A percentile compares a stretch with the other conserved stretches of the same genome.
Evolutionary conservation across 225 moss, liverwort and hornwort genomes (phyloP).

Genomic region (Neckera pumila): DNA sequence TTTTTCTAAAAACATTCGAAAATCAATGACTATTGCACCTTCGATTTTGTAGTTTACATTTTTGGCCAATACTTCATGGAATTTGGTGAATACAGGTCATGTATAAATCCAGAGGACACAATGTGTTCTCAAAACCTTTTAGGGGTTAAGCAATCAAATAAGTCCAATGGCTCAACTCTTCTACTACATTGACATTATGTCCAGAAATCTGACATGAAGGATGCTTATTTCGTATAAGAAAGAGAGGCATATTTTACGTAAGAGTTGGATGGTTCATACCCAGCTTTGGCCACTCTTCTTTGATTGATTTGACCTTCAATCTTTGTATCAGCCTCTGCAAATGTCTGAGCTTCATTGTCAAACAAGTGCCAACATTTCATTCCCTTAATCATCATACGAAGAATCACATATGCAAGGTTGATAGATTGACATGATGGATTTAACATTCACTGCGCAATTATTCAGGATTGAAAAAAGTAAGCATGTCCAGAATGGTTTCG

Average conservation of each 20-base stretch:
- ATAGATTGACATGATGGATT: neutral
- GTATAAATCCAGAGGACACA: no score
- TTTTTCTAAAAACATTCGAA: no score
- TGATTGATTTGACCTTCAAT: constrained; percentile 17
- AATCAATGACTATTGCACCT: no score
- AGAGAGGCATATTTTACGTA: constrained; percentile 30
- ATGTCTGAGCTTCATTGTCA: constrained; percentile 9
- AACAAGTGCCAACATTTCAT: neutral
- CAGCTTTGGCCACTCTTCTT: constrained; percentile 27
- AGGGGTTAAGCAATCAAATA: no score
- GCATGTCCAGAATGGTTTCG: constrained; percentile 26
- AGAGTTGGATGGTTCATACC: constrained; percentile 13
- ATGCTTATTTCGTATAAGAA: constrained; percentile 10
- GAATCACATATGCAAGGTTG: neutral
- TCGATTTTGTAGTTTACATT: no score
- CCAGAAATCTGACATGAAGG: neutral
- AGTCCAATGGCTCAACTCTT: no score
- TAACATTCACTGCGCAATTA: neutral
- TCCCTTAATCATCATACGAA: neutral
- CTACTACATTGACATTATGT: no score
- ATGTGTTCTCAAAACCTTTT: no score
- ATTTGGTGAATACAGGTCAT: no score
- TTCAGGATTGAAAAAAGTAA: neutral
- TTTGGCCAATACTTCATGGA: no score
- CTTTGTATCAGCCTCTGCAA: constrained; percentile 34